phyloP scores from a whole-genome alignment of 768 basidiomycete genomes.

The Astraeus odoratus region DNA sequence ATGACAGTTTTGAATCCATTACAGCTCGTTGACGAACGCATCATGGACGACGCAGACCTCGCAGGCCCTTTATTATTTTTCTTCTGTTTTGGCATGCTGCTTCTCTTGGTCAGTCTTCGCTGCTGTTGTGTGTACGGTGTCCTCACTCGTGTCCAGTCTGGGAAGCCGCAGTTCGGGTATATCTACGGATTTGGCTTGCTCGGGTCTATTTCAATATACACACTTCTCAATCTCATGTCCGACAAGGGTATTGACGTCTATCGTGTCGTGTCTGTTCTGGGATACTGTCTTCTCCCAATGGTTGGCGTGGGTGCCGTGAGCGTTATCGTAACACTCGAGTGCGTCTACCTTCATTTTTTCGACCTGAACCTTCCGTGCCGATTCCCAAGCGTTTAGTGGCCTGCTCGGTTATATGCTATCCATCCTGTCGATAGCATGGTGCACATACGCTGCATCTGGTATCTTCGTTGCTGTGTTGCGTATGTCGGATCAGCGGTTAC shows the following conservation, averaged over 20 bases:
- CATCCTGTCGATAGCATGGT: slow-evolving; percentile 84
- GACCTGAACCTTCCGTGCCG: background rate
- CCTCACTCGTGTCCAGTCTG: slow-evolving; percentile 58
- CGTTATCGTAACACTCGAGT: slow-evolving; percentile 86
- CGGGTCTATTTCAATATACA: slow-evolving; percentile 87
- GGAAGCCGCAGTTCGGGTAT: slow-evolving; percentile 97
- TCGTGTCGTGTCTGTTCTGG: slow-evolving; percentile 89
- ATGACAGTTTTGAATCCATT: slow-evolving; percentile 94
- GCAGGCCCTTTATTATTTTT: slow-evolving; percentile 94
- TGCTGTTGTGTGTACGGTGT: background rate
- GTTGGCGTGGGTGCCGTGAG: slow-evolving; percentile 88
- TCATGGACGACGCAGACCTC: slow-evolving; percentile 99
- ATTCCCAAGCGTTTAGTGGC: slow-evolving; percentile 41
- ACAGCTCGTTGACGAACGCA: slow-evolving; percentile 72
- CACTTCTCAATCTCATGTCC: slow-evolving; percentile 95
- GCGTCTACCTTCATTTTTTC: slow-evolving; percentile 30
- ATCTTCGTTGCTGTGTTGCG: slow-evolving; percentile 94
- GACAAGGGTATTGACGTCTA: slow-evolving; percentile 93
- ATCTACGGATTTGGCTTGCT: slow-evolving; percentile 98
- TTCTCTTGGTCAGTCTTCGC: slow-evolving; percentile 70
- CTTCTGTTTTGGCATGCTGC: slow-evolving; percentile 88
- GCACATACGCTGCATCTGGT: slow-evolving; percentile 90
- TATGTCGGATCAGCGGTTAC: slow-evolving; percentile 90
- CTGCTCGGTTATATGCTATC: slow-evolving; percentile 82
- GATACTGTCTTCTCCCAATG: slow-evolving; percentile 96